Conservation (phyloP, 1,139 yeast species). For the Kodamaea sp. region DNA sequence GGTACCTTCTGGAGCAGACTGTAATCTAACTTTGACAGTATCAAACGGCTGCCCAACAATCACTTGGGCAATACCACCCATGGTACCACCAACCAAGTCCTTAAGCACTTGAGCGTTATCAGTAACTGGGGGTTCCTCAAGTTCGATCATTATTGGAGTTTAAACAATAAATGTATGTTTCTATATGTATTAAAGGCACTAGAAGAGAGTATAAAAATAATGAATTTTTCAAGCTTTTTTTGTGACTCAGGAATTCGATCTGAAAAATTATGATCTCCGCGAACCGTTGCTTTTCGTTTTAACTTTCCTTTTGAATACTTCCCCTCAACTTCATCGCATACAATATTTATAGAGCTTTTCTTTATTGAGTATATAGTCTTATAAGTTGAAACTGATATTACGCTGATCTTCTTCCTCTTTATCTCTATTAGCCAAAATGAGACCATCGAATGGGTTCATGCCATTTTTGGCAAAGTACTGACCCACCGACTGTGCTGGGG, state of each 20-base stretch:
- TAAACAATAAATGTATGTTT: too few relatives aligned
- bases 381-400: constrained; percentile 10
- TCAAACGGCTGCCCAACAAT: constrained; percentile 96
- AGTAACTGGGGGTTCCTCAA: constrained; percentile 45
- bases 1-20: constrained; percentile 76
- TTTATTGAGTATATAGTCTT: background rate
- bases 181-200: too few relatives aligned
- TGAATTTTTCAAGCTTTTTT: too few relatives aligned
- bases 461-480: constrained; percentile 38
- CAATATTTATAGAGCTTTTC: too few relatives aligned
- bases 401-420: constrained; percentile 11
- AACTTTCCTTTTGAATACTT: too few relatives aligned
- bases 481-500: constrained; percentile 37
- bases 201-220: too few relatives aligned
- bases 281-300: too few relatives aligned
- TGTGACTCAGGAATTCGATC: too few relatives aligned
- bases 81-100: constrained; percentile 85
- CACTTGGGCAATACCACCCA: constrained; percentile 94
- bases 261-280: too few relatives aligned
- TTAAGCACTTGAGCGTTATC: constrained; percentile 58
- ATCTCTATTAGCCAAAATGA: constrained; percentile 28
- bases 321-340: too few relatives aligned
- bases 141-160: constrained; percentile 35
- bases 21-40: constrained; percentile 87
- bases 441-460: constrained; percentile 42